phyloP scores from a whole-genome alignment of 148 eudicot species.

The Chenopodium quinoa region DNA sequence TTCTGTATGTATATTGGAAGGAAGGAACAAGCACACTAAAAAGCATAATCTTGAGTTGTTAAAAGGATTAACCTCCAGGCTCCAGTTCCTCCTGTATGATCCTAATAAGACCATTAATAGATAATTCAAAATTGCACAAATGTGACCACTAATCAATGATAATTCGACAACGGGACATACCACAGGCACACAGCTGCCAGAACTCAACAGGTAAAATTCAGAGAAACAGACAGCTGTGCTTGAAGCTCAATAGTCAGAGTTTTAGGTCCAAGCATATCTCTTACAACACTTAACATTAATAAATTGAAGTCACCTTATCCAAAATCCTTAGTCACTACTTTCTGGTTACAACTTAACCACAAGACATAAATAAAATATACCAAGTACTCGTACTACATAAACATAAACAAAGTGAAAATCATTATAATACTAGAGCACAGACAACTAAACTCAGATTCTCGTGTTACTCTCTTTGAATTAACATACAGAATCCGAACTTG shows the following conservation, averaged over 20 bases:
- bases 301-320: conserved; percentile 5
- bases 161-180: neutral
- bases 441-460: neutral
- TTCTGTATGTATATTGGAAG: too few species aligned
- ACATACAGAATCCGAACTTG: neutral
- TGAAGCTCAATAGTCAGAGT: neutral
- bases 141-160: neutral
- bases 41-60: neutral
- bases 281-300: conserved; percentile 1
- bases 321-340: conserved; percentile 9
- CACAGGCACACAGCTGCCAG: neutral
- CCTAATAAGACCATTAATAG: neutral
- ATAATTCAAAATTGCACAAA: neutral
- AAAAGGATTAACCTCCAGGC: neutral
- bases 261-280: conserved; percentile 4
- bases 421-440: neutral
- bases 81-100: neutral
- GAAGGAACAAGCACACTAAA: neutral
- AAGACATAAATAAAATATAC: neutral
- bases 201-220: neutral
- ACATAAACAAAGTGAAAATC: neutral
- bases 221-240: neutral
- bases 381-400: too few species aligned
- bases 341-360: neutral
- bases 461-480: neutral